Conservation (phyloP, 2,329 filamentous ascomycete genomes). For the Hymenoscyphus fructigenus region DNA sequence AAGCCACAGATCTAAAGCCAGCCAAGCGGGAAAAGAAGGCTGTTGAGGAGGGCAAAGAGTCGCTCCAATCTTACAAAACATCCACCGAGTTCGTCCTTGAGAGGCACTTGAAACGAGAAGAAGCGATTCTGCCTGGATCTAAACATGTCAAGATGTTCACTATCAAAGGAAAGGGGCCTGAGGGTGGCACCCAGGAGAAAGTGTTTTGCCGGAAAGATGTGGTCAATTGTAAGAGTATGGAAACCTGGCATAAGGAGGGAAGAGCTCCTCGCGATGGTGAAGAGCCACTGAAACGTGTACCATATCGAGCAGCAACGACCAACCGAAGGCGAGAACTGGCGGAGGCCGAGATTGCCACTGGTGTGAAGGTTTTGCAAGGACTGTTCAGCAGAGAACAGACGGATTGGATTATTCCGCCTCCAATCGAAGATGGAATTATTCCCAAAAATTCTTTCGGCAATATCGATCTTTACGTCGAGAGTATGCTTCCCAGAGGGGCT, state of each 20-base stretch:
- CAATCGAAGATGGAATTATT: conserved; percentile 80
- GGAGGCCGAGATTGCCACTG: conserved; percentile 72
- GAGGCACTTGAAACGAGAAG: conserved; percentile 85
- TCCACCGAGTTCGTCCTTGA: conserved; percentile 83
- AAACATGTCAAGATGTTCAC: conserved; percentile 72
- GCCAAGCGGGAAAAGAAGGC: conserved; percentile 72
- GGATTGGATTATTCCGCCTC: conserved; percentile 90
- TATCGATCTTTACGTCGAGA: conserved; percentile 90
- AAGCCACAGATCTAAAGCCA: conserved; percentile 72
- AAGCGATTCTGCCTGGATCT: conserved; percentile 72
- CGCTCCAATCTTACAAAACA: conserved; percentile 83
- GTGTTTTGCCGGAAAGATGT: conserved; percentile 81
- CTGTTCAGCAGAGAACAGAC: conserved; percentile 84
- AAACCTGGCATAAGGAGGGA: conserved; percentile 98
- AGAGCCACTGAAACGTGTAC: conserved; percentile 79
- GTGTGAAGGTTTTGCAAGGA: conserved; percentile 82
- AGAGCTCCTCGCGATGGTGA: conserved; percentile 70
- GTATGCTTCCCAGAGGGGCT: conserved; percentile 86
- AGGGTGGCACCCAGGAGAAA: conserved; percentile 69
- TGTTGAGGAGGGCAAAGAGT: conserved; percentile 73
- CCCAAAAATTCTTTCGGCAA: conserved; percentile 96
- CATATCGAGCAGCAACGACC: conserved; percentile 86
- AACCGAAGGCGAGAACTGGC: conserved; percentile 86
- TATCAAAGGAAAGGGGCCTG: conserved; percentile 68
- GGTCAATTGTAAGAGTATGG: conserved; percentile 81